Evolutionary conservation across 2,329 filamentous ascomycete species (phyloP).

Genomic region (Shiraia bambusicola): DNA sequence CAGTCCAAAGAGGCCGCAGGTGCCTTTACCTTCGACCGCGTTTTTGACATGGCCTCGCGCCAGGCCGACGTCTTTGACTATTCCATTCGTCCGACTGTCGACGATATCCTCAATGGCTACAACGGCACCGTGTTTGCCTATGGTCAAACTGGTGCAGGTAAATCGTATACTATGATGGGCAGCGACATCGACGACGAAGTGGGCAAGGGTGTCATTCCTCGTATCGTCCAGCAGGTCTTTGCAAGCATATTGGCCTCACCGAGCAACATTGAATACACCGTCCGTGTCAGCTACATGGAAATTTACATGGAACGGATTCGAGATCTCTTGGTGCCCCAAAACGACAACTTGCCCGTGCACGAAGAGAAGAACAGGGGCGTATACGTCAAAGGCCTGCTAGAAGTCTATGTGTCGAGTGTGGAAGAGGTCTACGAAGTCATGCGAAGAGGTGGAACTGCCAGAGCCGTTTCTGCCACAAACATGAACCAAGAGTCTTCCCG

Average conservation of each 20-base stretch:
- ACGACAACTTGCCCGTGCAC: conserved; percentile 96
- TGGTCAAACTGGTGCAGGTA: conserved; percentile 96
- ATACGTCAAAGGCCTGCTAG: conserved; percentile 91
- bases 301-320: conserved; percentile 99
- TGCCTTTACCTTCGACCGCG: conserved; percentile 89
- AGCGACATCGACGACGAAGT: conserved; percentile 88
- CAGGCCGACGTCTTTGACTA: conserved; percentile 97
- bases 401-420: conserved; percentile 94
- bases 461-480: conserved; percentile 94
- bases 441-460: conserved; percentile 83
- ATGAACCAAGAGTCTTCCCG: conserved; percentile 99
- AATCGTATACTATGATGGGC: conserved; percentile 99
- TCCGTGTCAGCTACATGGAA: conserved; percentile 98
- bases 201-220: conserved; percentile 90
- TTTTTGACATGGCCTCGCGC: conserved; percentile 90
- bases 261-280: conserved; percentile 96
- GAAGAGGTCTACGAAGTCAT: conserved; percentile 97
- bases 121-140: conserved; percentile 99
- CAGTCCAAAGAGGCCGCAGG: conserved; percentile 82
- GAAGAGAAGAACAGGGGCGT: conserved; percentile 96
- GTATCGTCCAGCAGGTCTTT: conserved; percentile 97
- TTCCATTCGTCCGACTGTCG: conserved; percentile 92
- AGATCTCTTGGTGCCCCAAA: conserved; percentile 86
- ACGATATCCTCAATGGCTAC: conserved; percentile 98
- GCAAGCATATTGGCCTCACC: conserved; percentile 90